phyloP scores from a whole-genome alignment of 495 filamentous ascomycete species.

The Penicillium roqueforti region DNA sequence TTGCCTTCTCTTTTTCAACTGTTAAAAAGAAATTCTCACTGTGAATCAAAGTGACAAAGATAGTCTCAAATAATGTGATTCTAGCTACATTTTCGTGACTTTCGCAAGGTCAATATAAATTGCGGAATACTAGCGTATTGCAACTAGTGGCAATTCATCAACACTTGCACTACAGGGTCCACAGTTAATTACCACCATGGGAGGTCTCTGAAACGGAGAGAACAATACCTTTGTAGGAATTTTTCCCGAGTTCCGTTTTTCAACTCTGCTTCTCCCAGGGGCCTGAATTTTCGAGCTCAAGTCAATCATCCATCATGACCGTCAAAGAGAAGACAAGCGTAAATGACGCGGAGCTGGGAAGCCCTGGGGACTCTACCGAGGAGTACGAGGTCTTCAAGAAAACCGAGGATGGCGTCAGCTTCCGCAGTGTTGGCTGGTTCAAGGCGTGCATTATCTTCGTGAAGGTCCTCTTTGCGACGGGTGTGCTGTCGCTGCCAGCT shows the following conservation, averaged over 20 bases:
- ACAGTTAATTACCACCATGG: background rate
- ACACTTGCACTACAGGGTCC: background rate
- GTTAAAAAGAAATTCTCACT: background rate
- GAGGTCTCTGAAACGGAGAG: background rate
- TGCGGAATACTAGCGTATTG: background rate
- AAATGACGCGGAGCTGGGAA: slow-evolving; percentile 1
- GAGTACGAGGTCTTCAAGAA: slow-evolving; percentile 50
- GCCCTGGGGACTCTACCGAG: slow-evolving; percentile 10
- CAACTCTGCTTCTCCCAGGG: background rate
- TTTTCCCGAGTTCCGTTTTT: background rate
- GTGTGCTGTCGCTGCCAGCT: slow-evolving; percentile 56
- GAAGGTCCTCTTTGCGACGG: slow-evolving; percentile 51
- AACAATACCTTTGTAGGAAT: background rate
- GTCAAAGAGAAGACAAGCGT: slow-evolving; percentile 1
- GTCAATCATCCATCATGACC: background rate
- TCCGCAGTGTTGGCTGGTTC: slow-evolving; percentile 52
- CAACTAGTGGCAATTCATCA: background rate
- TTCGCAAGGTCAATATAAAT: background rate
- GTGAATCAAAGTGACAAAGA: background rate
- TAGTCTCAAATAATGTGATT: background rate
- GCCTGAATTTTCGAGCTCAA: background rate
- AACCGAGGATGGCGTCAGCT: slow-evolving; percentile 44
- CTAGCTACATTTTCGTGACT: background rate
- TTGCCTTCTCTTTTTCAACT: no score
- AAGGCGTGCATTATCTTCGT: slow-evolving; percentile 51